Evolutionary conservation across 768 basidiomycete species (phyloP).

Genomic region (Boletus sensibilis): DNA sequence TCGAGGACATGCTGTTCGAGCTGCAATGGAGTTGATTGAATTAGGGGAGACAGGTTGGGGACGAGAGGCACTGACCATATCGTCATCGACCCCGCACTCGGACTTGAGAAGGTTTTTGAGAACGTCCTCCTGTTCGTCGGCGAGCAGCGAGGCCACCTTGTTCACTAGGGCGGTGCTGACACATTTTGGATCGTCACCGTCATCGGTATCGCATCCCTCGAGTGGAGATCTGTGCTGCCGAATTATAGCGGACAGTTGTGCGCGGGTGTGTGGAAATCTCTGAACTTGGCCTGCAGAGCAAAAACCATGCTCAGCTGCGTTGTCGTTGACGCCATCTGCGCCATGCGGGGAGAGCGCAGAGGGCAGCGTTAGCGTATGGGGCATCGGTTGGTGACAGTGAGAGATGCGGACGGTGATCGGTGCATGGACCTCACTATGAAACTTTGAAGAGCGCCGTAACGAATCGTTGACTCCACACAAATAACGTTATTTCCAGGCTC

Average conservation of each 20-base stretch:
- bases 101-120: conserved; percentile 74
- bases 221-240: conserved; percentile 61
- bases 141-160: conserved; percentile 68
- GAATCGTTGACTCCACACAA: conserved; percentile 9
- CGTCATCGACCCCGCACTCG: conserved; percentile 66
- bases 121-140: conserved; percentile 83
- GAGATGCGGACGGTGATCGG: conserved; percentile 21
- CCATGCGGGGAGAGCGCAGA: conserved; percentile 10
- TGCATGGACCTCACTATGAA: conserved; percentile 21
- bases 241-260: conserved; percentile 72
- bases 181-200: conserved; percentile 49
- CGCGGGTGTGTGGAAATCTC: conserved; percentile 80
- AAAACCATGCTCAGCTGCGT: conserved; percentile 16
- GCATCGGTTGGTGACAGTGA: conserved; percentile 24
- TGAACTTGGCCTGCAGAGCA: conserved; percentile 21
- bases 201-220: conserved; percentile 60
- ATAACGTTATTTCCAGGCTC: conserved; percentile 27
- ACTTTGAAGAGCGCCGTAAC: conserved; percentile 12
- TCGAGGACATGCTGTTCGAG: conserved; percentile 88
- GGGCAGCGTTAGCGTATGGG: conserved; percentile 25
- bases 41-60: conserved; percentile 14
- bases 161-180: conserved; percentile 66
- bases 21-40: conserved; percentile 38
- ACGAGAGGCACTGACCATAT: conserved; percentile 49
- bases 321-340: conserved; percentile 19